Conservation (phyloP, 768 basidiomycete genomes). For the Boletus fagicola region DNA sequence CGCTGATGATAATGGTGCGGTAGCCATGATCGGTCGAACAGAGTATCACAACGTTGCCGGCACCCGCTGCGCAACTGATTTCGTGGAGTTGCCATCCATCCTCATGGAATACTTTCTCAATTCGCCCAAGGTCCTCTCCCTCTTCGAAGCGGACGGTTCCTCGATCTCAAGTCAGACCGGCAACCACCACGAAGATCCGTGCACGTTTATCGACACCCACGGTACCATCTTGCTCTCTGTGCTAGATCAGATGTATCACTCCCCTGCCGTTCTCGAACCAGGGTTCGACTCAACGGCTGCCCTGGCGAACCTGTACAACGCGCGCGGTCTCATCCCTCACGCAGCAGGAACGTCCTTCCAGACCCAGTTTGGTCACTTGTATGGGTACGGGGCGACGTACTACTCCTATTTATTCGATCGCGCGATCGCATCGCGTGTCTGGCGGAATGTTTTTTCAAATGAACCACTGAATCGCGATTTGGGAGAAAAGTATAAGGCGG, state of each 20-base stretch:
- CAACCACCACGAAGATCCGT: constrained; percentile 74
- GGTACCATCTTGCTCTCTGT: constrained; percentile 86
- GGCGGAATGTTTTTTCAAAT: constrained; percentile 66
- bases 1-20: constrained; percentile 3
- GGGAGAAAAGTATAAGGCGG: constrained; percentile 79
- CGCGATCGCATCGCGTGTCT: constrained; percentile 92
- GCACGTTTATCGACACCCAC: constrained; percentile 83
- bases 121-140: constrained; percentile 77
- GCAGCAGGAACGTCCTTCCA: constrained; percentile 89
- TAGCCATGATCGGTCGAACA: constrained; percentile 97
- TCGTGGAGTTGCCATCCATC: constrained; percentile 96
- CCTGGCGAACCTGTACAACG: constrained; percentile 58
- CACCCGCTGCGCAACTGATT: constrained; percentile 96
- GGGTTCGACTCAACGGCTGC: constrained; percentile 73
- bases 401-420: constrained; percentile 97
- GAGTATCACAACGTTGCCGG: constrained; percentile 98
- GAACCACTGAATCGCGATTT: constrained; percentile 68
- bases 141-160: constrained; percentile 61
- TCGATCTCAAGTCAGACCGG: constrained; percentile 46
- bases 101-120: constrained; percentile 98
- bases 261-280: constrained; percentile 50
- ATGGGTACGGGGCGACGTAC: constrained; percentile 96
- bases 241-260: constrained; percentile 90
- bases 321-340: constrained; percentile 77
- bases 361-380: constrained; percentile 93